These are phyloP conservation scores for Cardamine occulta DNA, from an alignment of 345 rosid species.

Conservation along the genomic window DNA sequence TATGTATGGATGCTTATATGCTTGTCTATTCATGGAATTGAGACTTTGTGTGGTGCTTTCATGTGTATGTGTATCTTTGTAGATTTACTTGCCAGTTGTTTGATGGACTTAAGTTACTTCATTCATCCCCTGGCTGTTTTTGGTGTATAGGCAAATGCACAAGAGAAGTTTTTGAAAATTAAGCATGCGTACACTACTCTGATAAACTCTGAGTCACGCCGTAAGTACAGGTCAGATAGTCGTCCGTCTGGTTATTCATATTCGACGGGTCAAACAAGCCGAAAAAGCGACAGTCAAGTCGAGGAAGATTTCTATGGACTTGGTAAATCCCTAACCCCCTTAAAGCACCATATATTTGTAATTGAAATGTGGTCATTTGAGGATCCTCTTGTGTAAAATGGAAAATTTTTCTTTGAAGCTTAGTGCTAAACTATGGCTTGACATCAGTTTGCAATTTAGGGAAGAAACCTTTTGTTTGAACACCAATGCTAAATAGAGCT, in stretches of 20 bases:
- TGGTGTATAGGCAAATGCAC: slow-evolving; percentile 72
- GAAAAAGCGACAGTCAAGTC: slow-evolving; percentile 42
- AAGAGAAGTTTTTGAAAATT: slow-evolving; percentile 58
- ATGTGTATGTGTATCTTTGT: neutral
- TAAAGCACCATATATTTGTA: neutral
- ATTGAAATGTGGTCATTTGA: neutral
- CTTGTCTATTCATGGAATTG: neutral
- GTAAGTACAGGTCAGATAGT: slow-evolving; percentile 57
- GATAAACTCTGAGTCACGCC: slow-evolving; percentile 70
- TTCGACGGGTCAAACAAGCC: slow-evolving; percentile 52
- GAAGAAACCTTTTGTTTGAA: neutral
- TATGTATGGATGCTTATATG: slow-evolving; percentile 1
- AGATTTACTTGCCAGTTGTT: neutral
- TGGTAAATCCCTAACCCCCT: slow-evolving; percentile 54
- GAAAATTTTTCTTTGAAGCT: neutral
- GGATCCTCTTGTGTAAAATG: neutral
- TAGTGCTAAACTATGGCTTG: slow-evolving; percentile 6
- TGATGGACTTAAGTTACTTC: neutral
- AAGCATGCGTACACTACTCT: slow-evolving; percentile 60
- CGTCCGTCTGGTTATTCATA: slow-evolving; percentile 64
- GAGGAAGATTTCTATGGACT: slow-evolving; percentile 93
- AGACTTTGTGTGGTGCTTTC: neutral
- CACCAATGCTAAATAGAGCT: slow-evolving; percentile 18
- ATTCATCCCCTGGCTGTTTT: slow-evolving; percentile 1
- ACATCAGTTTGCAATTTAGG: neutral